phyloP scores from a whole-genome alignment of 257 asterid species.

The Solanum rostratum region DNA sequence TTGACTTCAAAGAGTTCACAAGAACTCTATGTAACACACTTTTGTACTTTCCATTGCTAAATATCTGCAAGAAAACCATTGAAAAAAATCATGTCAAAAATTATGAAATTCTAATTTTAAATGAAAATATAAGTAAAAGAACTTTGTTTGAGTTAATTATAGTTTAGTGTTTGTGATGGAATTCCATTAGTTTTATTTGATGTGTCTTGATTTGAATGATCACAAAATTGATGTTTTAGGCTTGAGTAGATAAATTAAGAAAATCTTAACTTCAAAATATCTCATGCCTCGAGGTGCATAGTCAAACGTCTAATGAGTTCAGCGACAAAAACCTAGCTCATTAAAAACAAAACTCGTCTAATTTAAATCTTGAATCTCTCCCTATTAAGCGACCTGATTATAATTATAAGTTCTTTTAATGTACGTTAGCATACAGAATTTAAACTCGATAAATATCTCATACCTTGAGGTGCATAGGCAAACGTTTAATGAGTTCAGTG shows the following conservation, averaged over 20 bases:
- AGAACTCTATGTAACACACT: constrained; percentile 73
- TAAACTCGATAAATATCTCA: too few species aligned
- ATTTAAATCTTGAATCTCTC: background rate
- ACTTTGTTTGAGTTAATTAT: background rate
- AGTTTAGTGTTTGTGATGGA: background rate
- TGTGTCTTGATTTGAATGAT: background rate
- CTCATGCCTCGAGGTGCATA: background rate
- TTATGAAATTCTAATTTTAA: background rate
- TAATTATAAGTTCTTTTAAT: background rate
- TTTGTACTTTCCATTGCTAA: constrained; percentile 82
- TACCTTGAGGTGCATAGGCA: background rate
- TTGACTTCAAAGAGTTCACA: constrained; percentile 33
- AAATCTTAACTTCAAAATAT: too few species aligned
- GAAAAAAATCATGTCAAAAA: background rate
- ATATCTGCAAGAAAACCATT: constrained; percentile 35
- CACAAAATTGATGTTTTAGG: background rate
- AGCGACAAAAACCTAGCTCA: background rate
- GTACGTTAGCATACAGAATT: too few species aligned
- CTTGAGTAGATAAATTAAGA: background rate
- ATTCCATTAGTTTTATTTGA: background rate
- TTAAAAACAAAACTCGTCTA: background rate
- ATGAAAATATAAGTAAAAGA: background rate
- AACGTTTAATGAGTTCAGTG: background rate
- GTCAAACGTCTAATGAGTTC: background rate
- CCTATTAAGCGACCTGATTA: background rate